Base-by-base conservation (phyloP, 208 protist genomes). In the Crithidia expoeki region DNA sequence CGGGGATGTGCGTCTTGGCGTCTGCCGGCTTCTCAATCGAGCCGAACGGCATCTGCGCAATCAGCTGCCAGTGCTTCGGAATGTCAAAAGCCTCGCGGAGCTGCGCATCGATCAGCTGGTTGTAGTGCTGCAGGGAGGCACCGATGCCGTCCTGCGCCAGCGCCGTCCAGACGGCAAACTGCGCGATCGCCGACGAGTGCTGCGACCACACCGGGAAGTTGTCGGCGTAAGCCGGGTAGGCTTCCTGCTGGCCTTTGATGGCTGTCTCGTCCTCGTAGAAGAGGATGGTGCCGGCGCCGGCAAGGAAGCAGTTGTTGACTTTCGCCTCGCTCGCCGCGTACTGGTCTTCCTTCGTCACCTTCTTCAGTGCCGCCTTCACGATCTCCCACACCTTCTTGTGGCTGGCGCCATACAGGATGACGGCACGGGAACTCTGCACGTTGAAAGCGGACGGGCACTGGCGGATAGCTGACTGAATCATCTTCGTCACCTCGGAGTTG, bases 11-110 rank as follows among this genome's bases (percentile, higher is more conserved):
- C 34, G 80, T 70, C 67, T 79, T 82, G 23, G 53, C 27, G n/a
- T 64, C 79, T 19, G 77, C 77, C 21, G 74, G 72, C 34, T 79
- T 74, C 67, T 64, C 49, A 38, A 90, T 81, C 30, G 59, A 60
- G 40, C 84, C 84, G 51, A 89, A 89, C 11, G 84, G 81, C 84
- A 89, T 84, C 71, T 89, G 84, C 44, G 84, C 76, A 11, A 83
- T 64, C 28, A 89, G 68, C 60, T 78, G 28, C 81, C 81, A 89
- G 19, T 75, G 64, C 25, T 76, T 63, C 34, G 84, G 74, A 17
- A 89, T 49, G 21, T 77, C 67, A 53, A 83, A 86, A 9, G 44
- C 67, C 27, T 72, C 27, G 14, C 58, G 62, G 16, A 84, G 71
- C 1, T 80, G 62, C 14, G 30, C 56, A 14, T 76, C 71, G 38